Base-by-base conservation (phyloP, 371 early-diverging fungal species). In the Syncephalastrum monosporum region DNA sequence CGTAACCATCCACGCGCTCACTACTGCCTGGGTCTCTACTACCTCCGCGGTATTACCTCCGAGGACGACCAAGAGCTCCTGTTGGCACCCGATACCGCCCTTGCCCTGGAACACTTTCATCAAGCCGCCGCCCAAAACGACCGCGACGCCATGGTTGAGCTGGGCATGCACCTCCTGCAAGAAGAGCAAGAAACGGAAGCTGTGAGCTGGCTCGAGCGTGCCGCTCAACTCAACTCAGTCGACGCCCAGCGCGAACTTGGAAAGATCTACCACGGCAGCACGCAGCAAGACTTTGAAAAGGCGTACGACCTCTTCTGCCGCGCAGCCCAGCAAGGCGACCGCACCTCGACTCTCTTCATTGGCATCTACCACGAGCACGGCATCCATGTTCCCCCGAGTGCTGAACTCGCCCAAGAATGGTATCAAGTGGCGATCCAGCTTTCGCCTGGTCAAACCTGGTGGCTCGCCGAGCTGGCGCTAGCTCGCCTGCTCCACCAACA, bases 321-420 rank as follows among this genome's bases (percentile, higher is more conserved):
- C 46, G 65, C 78, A 24, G 71, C 78, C 16, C 60, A 54, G 13
- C 69, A 72, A 27, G 62, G 61, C 1, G 71, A 74, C 43, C 63
- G 65, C n/a, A 64, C 69, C 15, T 67, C 78, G 3, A 68, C 68
- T 3, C 51, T 71, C 24, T 73, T 69, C 66, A 60, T 78, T 47
- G 78, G 75, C 16, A 60, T 66, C 7, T 78, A 78, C 13, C 61
- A 78, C 33, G 73, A 78, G 33, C 73, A 78, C 46, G 78, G 78
- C 15, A 75, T 75, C n/a, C 68, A 67, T 59, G 75, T 72, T 16
- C 55, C 71, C 12, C 69, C 75, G 2, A 67, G 70, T 45, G 41
- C 63, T 3, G 56, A 60, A 0, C 45, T 68, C 13, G 78, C 78
- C 4, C 50, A 67, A 21, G 68, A 72, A 49, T 75, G 71, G 51